Base-by-base conservation (phyloP, 2,329 filamentous ascomycete genomes). In the Alternaria ethzedia region DNA sequence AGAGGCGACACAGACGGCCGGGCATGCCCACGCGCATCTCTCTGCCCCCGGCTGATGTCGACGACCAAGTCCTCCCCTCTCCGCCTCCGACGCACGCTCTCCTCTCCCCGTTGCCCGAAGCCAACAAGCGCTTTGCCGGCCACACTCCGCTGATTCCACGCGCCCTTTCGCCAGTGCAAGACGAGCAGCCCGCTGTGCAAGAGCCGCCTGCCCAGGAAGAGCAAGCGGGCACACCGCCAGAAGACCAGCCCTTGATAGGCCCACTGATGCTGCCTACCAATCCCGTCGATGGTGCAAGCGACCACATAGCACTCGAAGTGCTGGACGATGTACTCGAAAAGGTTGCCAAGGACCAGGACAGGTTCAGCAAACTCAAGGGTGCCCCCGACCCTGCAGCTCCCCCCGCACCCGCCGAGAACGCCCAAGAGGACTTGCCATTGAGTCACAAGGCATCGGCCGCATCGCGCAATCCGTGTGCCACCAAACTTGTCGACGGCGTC, bases 51-150 rank as follows among this genome's bases (percentile, higher is more conserved):
- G 51, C 59, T 4, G 67, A 68, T 6, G 51, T 74, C 17, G 64
- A 73, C 32, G 65, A 72, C 20, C 73, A 79, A 49, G 67, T 68
- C 21, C 74, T 77, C 15, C 62, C 61, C 1, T 79, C 76, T 7
- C 78, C 78, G 25, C 75, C 76, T 2, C 71, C 75, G 13, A 78
- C 77, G 21, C 67, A 72, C 25, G 70, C 72, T 7, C 15, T 59
- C 6, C 61, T 79, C 25, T 79, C 77, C 7, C 79, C 79, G 2
- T 63, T 79, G 6, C 78, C 78, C 10, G 72, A 70, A 30, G 72
- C 73, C 30, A 79, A 80, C 55, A 75, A 51, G 32, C 72, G 75
- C 26, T 72, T 78, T 63, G 79, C 79, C 13, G 79, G 79, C 4
- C 79, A 80, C 58, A 80, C 79, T 2, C 79, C 79, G 12, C 63